phyloP scores from a whole-genome alignment of 257 asterid species.

The Coffea eugenioides region DNA sequence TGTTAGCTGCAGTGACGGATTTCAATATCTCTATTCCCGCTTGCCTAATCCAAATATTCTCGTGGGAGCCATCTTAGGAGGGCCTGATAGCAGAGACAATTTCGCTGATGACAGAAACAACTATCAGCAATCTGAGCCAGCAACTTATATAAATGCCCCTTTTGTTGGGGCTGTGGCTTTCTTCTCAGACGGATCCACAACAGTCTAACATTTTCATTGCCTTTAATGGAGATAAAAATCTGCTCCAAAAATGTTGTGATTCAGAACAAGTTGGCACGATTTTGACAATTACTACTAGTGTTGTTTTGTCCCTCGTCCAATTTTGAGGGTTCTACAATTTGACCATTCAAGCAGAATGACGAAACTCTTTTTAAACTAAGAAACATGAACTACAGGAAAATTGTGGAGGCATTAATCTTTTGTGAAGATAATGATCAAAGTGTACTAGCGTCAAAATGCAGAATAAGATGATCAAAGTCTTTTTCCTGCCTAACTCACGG shows the following conservation, averaged over 20 bases:
- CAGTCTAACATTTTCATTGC: background rate
- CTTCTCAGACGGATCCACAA: slow-evolving; percentile 34
- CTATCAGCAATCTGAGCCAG: slow-evolving; percentile 76
- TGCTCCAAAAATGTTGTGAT: background rate
- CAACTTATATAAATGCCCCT: slow-evolving; percentile 73
- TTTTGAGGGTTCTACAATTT: too few relatives aligned
- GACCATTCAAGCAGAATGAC: too few relatives aligned
- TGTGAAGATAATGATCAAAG: too few relatives aligned
- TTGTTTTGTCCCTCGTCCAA: too few relatives aligned
- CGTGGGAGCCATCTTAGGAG: slow-evolving; percentile 66
- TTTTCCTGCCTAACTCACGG: too few relatives aligned
- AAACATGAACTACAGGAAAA: too few relatives aligned
- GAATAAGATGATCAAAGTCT: too few relatives aligned
- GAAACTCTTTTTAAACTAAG: too few relatives aligned
- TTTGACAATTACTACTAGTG: too few relatives aligned
- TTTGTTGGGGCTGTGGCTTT: slow-evolving; percentile 67
- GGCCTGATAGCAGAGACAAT: slow-evolving; percentile 57
- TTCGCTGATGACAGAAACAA: slow-evolving; percentile 60
- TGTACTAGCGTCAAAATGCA: too few relatives aligned
- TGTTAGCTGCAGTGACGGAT: slow-evolving; percentile 54
- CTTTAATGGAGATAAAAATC: background rate
- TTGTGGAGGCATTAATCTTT: too few relatives aligned
- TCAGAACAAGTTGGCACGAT: background rate
- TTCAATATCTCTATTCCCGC: slow-evolving; percentile 42
- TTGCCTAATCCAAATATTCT: slow-evolving; percentile 68